A percentile compares a stretch with the other conserved stretches of the same genome.
Evolutionary conservation across 2,329 filamentous ascomycete genomes (phyloP).

Genomic region (Grosmannia penicillata): DNA sequence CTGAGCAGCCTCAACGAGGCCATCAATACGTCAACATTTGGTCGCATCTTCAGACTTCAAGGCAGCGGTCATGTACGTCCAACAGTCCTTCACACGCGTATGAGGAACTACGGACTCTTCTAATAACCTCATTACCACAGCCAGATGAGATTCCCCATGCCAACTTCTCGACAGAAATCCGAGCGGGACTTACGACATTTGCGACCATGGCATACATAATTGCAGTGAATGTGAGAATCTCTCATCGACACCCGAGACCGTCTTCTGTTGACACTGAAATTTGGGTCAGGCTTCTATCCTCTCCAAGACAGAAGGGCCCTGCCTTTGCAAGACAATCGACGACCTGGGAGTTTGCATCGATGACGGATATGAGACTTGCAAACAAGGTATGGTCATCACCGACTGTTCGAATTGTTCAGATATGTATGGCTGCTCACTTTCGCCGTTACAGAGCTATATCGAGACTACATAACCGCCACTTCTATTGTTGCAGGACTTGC

Average conservation of each 20-base stretch:
- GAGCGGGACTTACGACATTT: constrained; percentile 67
- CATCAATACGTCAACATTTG: constrained; percentile 30
- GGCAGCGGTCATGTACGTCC: constrained; percentile 52
- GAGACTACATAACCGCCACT: constrained; percentile 70
- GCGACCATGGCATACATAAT: constrained; percentile 80
- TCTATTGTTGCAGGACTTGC: constrained; percentile 65
- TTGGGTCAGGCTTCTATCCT: constrained; percentile 49
- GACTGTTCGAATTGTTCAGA: neutral
- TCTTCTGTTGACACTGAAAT: constrained; percentile 1
- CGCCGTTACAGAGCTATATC: constrained; percentile 45
- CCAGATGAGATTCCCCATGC: constrained; percentile 51
- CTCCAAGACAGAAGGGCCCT: constrained; percentile 63
- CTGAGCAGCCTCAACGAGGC: constrained; percentile 26
- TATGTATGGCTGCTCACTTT: neutral
- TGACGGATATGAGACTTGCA: neutral
- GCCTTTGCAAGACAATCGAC: constrained; percentile 34
- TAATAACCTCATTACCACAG: constrained; percentile 6
- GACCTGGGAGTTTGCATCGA: constrained; percentile 16
- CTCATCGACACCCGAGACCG: no score
- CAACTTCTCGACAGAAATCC: constrained; percentile 62
- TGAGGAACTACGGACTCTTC: no score
- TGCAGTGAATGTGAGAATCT: constrained; percentile 42
- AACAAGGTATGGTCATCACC: neutral
- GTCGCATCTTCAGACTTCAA: constrained; percentile 49
- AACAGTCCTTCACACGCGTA: no score